Evolutionary conservation across 192 early-diverging fungal species (phyloP).

Genomic region (Coemansia sp.): DNA sequence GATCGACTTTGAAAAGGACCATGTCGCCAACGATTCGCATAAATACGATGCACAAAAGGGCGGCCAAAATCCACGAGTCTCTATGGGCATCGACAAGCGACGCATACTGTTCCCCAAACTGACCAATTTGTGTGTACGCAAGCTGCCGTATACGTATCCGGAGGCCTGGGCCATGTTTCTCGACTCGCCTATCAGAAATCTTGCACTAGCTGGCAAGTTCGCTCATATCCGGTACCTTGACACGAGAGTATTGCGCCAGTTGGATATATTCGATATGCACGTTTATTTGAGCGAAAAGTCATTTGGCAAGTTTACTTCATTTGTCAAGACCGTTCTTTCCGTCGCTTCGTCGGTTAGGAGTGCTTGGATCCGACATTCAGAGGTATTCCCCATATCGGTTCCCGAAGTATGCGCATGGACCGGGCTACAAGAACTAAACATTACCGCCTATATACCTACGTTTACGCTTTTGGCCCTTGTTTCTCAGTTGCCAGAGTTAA

Average conservation of each 20-base stretch:
- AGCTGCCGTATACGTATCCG: slow-evolving; percentile 37
- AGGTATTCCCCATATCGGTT: slow-evolving; percentile 36
- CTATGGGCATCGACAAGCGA: slow-evolving; percentile 35
- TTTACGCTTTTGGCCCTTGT: slow-evolving; percentile 23
- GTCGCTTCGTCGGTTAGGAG: slow-evolving; percentile 17
- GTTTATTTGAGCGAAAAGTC: slow-evolving; percentile 15
- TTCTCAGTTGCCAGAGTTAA: slow-evolving; percentile 22
- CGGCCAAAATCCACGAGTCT: slow-evolving; percentile 15
- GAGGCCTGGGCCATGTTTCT: slow-evolving; percentile 45
- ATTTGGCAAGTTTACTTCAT: slow-evolving; percentile 20
- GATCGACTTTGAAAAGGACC: slow-evolving; percentile 39
- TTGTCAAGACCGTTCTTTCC: slow-evolving; percentile 23
- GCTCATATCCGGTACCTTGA: slow-evolving; percentile 35
- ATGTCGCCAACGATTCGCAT: slow-evolving; percentile 32
- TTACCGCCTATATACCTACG: slow-evolving; percentile 34
- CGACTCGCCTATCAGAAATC: slow-evolving; percentile 22
- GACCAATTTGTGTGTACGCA: slow-evolving; percentile 13
- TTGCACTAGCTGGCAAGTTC: slow-evolving; percentile 35
- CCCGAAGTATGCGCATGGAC: slow-evolving; percentile 24
- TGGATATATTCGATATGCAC: slow-evolving; percentile 30
- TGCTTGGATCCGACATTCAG: slow-evolving; percentile 35
- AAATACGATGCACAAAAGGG: slow-evolving; percentile 19
- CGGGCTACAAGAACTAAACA: slow-evolving; percentile 27
- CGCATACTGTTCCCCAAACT: slow-evolving; percentile 22
- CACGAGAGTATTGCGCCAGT: neutral